A percentile compares a stretch with the other conserved stretches of the same genome.
phyloP scores from a whole-genome alignment of 371 early-diverging fungal genomes.

The Lichtheimia ramosa region DNA sequence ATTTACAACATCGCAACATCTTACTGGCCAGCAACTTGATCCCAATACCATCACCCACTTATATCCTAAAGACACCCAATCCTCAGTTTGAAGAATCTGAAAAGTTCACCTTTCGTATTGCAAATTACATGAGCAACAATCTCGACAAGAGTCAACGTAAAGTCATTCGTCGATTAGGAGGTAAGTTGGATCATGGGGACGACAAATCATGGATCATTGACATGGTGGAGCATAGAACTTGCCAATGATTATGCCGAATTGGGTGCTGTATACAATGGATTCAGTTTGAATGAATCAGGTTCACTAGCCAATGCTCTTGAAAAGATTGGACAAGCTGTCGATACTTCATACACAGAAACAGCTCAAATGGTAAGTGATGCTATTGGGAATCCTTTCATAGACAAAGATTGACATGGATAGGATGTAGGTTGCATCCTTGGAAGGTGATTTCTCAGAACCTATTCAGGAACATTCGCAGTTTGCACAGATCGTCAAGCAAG shows the following conservation, averaged over 20 bases:
- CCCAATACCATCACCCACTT: slow-evolving; percentile 61
- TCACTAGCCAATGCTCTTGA: slow-evolving; percentile 84
- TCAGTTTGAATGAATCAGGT: slow-evolving; percentile 82
- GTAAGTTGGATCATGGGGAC: slow-evolving; percentile 25
- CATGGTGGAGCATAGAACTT: slow-evolving; percentile 29
- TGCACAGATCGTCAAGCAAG: slow-evolving; percentile 81
- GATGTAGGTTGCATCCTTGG: slow-evolving; percentile 50
- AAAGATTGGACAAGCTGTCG: slow-evolving; percentile 88
- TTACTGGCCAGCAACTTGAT: slow-evolving; percentile 37
- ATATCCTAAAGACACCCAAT: slow-evolving; percentile 67
- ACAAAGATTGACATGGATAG: background rate
- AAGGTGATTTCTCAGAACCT: slow-evolving; percentile 80
- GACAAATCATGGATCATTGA: background rate
- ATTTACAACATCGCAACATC: slow-evolving; percentile 21
- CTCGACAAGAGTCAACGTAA: slow-evolving; percentile 71
- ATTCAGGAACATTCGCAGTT: slow-evolving; percentile 89
- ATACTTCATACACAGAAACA: slow-evolving; percentile 77
- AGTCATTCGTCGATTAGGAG: slow-evolving; percentile 70
- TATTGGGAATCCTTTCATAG: background rate
- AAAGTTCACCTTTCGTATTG: slow-evolving; percentile 75
- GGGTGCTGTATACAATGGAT: slow-evolving; percentile 92
- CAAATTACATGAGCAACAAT: slow-evolving; percentile 66
- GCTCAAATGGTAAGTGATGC: slow-evolving; percentile 63
- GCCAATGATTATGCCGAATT: slow-evolving; percentile 83
- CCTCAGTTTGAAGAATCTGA: slow-evolving; percentile 80